Evolutionary conservation across 2,329 filamentous ascomycete species (phyloP).

Genomic region (Fusarium circinatum): DNA sequence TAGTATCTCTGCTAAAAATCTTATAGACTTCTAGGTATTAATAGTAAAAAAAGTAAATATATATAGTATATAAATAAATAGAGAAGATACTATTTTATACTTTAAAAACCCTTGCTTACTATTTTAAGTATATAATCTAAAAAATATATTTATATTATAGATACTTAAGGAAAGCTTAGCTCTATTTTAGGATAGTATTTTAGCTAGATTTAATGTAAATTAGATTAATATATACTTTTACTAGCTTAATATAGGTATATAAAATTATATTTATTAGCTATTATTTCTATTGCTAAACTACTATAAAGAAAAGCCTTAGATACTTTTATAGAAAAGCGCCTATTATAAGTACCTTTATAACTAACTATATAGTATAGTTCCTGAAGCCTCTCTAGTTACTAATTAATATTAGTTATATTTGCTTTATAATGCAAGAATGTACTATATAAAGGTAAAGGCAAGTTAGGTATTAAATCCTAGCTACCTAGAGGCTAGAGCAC

Average conservation of each 20-base stretch:
- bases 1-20: background rate
- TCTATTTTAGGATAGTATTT: background rate
- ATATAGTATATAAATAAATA: no score
- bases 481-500: background rate
- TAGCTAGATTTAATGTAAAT: background rate
- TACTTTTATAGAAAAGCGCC: background rate
- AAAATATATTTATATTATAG: background rate
- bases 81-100: background rate
- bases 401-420: background rate
- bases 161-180: background rate
- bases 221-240: slow-evolving; percentile 2
- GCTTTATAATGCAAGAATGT: background rate
- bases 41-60: no score
- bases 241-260: slow-evolving; percentile 7
- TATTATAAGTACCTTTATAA: background rate
- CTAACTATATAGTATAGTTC: background rate
- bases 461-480: background rate
- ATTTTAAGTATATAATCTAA: background rate
- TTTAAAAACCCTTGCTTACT: background rate
- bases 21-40: no score
- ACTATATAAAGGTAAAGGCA: background rate
- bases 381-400: background rate
- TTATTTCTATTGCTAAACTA: background rate
- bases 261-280: background rate
- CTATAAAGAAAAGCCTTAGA: background rate